Percentiles rank a stretch among this genome's conserved stretches.
Evolutionary conservation across 1,139 yeast species (phyloP).

Genomic region (Candida tunisiensis): DNA sequence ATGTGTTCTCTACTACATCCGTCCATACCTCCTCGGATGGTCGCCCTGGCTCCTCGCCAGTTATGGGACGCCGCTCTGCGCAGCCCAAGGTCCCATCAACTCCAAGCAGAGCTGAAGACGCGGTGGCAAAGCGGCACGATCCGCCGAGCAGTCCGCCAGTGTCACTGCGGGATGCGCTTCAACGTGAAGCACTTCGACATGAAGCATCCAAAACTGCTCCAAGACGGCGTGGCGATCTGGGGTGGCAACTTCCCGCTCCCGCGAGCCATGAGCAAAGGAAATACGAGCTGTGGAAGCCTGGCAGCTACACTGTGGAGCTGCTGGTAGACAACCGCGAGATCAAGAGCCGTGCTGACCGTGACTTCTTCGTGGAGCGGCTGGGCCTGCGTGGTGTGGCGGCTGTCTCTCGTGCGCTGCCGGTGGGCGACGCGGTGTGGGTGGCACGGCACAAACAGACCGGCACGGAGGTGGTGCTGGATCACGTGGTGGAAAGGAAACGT

Average conservation of each 20-base stretch:
- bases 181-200: too few species aligned
- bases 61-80: too few species aligned
- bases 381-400: conserved; percentile 29
- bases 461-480: conserved; percentile 55
- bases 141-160: too few species aligned
- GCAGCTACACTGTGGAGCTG: conserved; percentile 39
- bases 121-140: too few species aligned
- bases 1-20: conserved; percentile 22
- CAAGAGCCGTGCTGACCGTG: conserved; percentile 12
- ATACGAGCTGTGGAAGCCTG: conserved; percentile 40
- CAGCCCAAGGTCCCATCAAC: too few species aligned
- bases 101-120: too few species aligned
- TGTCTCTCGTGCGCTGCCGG: conserved; percentile 42
- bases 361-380: conserved; percentile 30
- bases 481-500: conserved; percentile 76
- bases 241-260: too few species aligned
- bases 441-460: conserved; percentile 47
- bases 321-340: conserved; percentile 76
- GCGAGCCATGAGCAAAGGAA: too few species aligned
- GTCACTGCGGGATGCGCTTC: too few species aligned
- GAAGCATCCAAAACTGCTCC: too few species aligned
- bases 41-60: background rate
- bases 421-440: conserved; percentile 86
- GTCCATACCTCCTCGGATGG: background rate
- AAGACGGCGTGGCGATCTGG: too few species aligned